phyloP scores from a whole-genome alignment of 257 asterid species.

The Petunia secreta region DNA sequence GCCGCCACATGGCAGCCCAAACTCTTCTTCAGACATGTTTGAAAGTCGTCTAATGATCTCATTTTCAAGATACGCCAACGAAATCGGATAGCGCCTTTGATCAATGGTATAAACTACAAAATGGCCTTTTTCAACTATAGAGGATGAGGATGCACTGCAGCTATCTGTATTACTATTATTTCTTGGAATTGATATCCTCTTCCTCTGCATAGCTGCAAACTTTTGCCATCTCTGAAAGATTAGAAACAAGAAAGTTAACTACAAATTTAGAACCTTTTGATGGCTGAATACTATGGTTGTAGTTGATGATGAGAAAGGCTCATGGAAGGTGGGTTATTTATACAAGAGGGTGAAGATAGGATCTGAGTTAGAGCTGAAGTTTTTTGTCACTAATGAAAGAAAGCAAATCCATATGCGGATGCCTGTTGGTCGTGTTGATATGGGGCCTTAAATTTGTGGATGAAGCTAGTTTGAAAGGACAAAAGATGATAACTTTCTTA shows the following conservation, averaged over 20 bases:
- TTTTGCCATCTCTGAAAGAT: not conserved
- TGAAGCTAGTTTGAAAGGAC: not conserved
- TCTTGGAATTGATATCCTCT: not conserved
- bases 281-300: not conserved
- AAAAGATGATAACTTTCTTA: not conserved
- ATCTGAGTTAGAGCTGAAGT: not conserved
- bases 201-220: not conserved
- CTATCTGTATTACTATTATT: not conserved
- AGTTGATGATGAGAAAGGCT: not conserved
- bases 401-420: not conserved
- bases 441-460: not conserved
- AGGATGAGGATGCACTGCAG: not conserved
- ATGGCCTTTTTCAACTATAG: constrained; percentile 41
- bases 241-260: not conserved
- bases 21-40: constrained; percentile 40
- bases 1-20: constrained; percentile 5
- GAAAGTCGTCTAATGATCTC: constrained; percentile 29
- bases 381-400: not conserved
- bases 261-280: not conserved
- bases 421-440: not conserved
- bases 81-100: constrained; percentile 35
- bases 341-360: not conserved
- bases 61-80: constrained; percentile 36
- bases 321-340: not conserved
- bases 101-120: constrained; percentile 41